Percentiles rank a stretch among this genome's conserved stretches.
These are phyloP conservation scores for Odontarrhena argentea DNA, from an alignment of 345 rosid genomes.

Conservation along the genomic window DNA sequence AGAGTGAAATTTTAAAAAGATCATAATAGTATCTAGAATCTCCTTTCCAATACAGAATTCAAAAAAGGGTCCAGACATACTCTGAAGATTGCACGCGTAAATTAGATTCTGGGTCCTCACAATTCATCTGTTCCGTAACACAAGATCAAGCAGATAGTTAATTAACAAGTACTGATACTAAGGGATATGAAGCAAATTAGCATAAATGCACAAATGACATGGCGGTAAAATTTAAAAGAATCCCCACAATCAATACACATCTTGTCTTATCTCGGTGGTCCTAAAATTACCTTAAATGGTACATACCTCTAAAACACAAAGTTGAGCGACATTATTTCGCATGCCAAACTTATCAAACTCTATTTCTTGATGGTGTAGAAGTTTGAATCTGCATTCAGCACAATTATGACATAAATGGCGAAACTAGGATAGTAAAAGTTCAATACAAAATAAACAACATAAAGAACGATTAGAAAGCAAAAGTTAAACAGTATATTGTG, in stretches of 20 bases:
- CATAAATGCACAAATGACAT: slow-evolving; percentile 6
- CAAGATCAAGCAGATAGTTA: slow-evolving; percentile 18
- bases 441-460: slow-evolving; percentile 8
- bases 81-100: slow-evolving; percentile 32
- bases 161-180: slow-evolving; percentile 5
- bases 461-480: slow-evolving; percentile 10
- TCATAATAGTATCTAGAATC: slow-evolving; percentile 1
- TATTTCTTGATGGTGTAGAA: slow-evolving; percentile 73
- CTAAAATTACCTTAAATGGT: not conserved
- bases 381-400: slow-evolving; percentile 66
- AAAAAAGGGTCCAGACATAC: slow-evolving; percentile 42
- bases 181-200: slow-evolving; percentile 3
- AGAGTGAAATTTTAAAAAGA: slow-evolving; percentile 8
- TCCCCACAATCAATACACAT: slow-evolving; percentile 20
- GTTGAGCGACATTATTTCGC: slow-evolving; percentile 90
- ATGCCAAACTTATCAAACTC: slow-evolving; percentile 85
- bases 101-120: slow-evolving; percentile 36
- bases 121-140: slow-evolving; percentile 48
- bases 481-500: slow-evolving; percentile 1
- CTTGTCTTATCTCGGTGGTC: slow-evolving; percentile 10
- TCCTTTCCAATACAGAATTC: slow-evolving; percentile 10
- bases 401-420: slow-evolving; percentile 30
- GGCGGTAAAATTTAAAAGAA: not conserved
- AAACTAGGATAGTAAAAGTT: slow-evolving; percentile 22
- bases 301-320: slow-evolving; percentile 84